Base-by-base conservation (phyloP, 75 land plant species). In the Gnetum montanum region DNA sequence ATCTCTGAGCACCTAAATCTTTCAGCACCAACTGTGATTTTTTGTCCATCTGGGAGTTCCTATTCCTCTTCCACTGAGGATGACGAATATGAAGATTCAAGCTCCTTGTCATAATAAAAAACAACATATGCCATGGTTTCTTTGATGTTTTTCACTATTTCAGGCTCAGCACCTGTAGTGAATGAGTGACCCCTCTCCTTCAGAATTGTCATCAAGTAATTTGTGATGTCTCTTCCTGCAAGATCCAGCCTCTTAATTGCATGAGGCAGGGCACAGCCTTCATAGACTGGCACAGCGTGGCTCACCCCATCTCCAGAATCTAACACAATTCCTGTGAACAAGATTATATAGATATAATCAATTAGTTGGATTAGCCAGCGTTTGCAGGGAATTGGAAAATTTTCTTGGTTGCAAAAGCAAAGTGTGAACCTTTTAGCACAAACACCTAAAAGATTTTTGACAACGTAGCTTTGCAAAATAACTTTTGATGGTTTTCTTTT, bases 291-390 rank as follows among this genome's bases (percentile, higher is more conserved):
- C 35, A 64, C 67, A 20, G 78, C 53, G 70, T 77, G 80, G n/a
- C 62, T 77, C 8, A 77, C 80, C 35, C 80, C 80, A 54, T 77
- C 80, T 27, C 80, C 80, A 49, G 74, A 75, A 54, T 77, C 80
- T 19, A 53, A 36, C 37, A 53, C 55, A 53, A 53, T 53, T 31
- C 60, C 60, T 46, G 54, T 11, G 47, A 28, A 60, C 6, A 54
- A 8, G 31, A 11, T 22, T 3, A 41, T 41, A 4, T 41, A 41
- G 16, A 41, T 15, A 41, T 41, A 41, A n/a, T n/a, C n/a, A n/a
- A n/a, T n/a, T n/a, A n/a, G n/a, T n/a, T n/a, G n/a, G n/a, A n/a
- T n/a, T n/a, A n/a, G n/a, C n/a, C n/a, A n/a, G n/a, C n/a, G n/a
- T n/a, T n/a, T n/a, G n/a, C n/a, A n/a, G n/a, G n/a, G n/a, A n/a